Evolutionary conservation across 75 land plant genomes (phyloP).

Genomic region (Picea glauca): DNA sequence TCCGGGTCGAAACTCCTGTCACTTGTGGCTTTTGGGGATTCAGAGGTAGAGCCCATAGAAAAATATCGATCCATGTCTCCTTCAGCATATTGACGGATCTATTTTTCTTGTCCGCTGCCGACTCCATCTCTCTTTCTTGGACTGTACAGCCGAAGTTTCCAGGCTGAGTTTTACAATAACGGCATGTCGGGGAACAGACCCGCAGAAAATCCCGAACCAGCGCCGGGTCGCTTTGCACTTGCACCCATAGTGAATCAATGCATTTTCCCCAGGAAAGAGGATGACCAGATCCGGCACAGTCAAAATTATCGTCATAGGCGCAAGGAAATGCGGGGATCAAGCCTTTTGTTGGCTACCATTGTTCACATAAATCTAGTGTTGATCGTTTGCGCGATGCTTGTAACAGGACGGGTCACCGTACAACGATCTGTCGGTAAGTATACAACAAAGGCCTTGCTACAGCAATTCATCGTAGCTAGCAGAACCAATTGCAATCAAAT

Average conservation of each 20-base stretch:
- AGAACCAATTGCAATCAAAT: background rate
- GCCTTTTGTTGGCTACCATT: background rate
- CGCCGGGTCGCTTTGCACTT: too few species aligned
- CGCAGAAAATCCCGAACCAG: too few species aligned
- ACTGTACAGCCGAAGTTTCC: too few species aligned
- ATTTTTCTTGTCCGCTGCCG: background rate
- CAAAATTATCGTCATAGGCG: background rate
- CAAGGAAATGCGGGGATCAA: background rate
- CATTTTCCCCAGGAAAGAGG: background rate
- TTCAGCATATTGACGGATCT: background rate
- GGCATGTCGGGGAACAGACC: too few species aligned
- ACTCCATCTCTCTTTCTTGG: too few species aligned
- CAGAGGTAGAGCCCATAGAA: background rate
- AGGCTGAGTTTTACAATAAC: too few species aligned
- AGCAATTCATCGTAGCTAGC: too few species aligned
- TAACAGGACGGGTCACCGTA: background rate
- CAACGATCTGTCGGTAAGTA: background rate
- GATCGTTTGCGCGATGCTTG: background rate
- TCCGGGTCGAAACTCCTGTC: too few species aligned
- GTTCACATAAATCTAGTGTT: background rate
- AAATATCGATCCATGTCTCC: background rate
- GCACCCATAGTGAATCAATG: background rate
- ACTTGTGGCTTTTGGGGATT: too few species aligned
- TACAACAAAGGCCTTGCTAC: too few species aligned
- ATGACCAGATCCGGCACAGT: background rate